Evolutionary conservation across 768 basidiomycete genomes (phyloP).

Genomic region (Tricholoma furcatifolium): DNA sequence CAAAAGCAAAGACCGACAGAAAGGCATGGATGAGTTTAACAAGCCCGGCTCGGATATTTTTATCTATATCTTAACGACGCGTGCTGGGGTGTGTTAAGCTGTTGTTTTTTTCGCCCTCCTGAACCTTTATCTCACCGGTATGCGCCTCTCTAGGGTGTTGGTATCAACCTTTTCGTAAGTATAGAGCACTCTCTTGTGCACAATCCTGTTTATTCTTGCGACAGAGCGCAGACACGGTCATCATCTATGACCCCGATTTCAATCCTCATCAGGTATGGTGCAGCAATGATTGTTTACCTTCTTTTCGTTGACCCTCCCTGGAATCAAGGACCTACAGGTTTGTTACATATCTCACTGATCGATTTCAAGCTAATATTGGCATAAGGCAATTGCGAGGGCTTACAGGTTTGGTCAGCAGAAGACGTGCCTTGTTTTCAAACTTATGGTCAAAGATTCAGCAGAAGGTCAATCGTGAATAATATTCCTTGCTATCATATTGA

Average conservation of each 20-base stretch:
- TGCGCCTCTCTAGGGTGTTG: constrained; percentile 57
- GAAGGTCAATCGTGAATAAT: constrained; percentile 52
- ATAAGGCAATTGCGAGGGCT: constrained; percentile 88
- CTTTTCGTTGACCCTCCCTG: neutral
- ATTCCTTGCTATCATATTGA: neutral
- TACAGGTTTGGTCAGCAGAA: constrained; percentile 96
- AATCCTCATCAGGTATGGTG: constrained; percentile 87
- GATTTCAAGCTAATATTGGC: constrained; percentile 3
- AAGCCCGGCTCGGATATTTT: constrained; percentile 82
- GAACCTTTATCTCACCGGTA: neutral
- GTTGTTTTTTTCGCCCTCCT: neutral
- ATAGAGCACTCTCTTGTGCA: neutral
- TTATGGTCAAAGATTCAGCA: constrained; percentile 93
- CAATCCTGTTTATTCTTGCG: constrained; percentile 25
- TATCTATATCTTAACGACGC: constrained; percentile 88
- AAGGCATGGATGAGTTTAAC: constrained; percentile 95
- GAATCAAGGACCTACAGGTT: constrained; percentile 78
- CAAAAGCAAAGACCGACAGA: constrained; percentile 82
- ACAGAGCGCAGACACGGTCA: constrained; percentile 89
- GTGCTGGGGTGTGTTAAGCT: constrained; percentile 64
- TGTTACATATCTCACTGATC: constrained; percentile 17
- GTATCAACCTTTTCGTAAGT: constrained; percentile 74
- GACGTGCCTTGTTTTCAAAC: constrained; percentile 91
- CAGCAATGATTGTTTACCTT: neutral
- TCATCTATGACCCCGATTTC: constrained; percentile 94